Evolutionary conservation across 495 filamentous ascomycete genomes (phyloP).

Genomic region (Penicillium waksmanii): DNA sequence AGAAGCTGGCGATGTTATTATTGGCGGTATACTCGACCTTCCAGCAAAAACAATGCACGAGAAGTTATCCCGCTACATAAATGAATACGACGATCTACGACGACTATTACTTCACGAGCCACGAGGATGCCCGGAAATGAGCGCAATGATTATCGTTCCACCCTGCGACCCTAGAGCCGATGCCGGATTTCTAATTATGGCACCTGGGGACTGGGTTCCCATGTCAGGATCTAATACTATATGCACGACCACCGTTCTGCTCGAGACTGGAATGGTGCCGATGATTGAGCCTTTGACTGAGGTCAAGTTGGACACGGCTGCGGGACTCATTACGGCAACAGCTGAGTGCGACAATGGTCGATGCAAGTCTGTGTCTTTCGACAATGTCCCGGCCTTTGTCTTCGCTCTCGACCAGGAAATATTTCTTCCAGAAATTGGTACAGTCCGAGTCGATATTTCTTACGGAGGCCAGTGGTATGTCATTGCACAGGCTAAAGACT

Average conservation of each 20-base stretch:
- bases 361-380: constrained; percentile 38
- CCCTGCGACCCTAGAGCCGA: constrained; percentile 39
- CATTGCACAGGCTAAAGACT: constrained; percentile 31
- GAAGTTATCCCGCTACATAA: constrained; percentile 32
- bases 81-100: constrained; percentile 33
- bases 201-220: constrained; percentile 40
- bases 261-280: constrained; percentile 40
- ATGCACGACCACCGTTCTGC: constrained; percentile 37
- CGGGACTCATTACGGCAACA: constrained; percentile 35
- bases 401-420: constrained; percentile 35
- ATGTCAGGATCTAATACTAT: constrained; percentile 46
- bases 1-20: constrained; percentile 40
- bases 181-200: constrained; percentile 45
- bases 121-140: constrained; percentile 36
- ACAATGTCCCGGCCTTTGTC: constrained; percentile 43
- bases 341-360: constrained; percentile 39
- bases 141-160: constrained; percentile 38
- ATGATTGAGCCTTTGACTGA: constrained; percentile 40
- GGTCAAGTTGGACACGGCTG: constrained; percentile 34
- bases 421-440: constrained; percentile 31
- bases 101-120: constrained; percentile 43
- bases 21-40: constrained; percentile 37
- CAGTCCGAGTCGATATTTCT: constrained; percentile 35
- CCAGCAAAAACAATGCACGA: constrained; percentile 39
- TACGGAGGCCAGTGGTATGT: constrained; percentile 43